phyloP scores from a whole-genome alignment of 805 yeast genomes.

The Scheffersomyces coipomensis region DNA sequence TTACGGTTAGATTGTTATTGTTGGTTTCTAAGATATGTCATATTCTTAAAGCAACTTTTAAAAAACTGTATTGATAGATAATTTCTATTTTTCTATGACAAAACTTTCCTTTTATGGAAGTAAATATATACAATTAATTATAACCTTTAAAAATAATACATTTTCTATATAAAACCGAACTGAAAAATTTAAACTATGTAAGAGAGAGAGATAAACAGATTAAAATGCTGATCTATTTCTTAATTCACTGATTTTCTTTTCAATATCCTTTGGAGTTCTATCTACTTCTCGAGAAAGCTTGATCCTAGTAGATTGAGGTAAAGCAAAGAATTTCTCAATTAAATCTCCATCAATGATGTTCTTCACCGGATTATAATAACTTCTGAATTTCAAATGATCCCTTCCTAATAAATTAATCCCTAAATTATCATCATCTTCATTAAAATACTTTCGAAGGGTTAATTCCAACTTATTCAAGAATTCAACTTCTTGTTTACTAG shows the following conservation, averaged over 20 bases:
- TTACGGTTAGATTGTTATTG: too few relatives aligned
- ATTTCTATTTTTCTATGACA: too few relatives aligned
- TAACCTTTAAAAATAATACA: too few relatives aligned
- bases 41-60: too few relatives aligned
- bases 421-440: constrained; percentile 19
- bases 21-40: too few relatives aligned
- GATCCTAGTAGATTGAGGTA: constrained; percentile 32
- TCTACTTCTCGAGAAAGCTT: constrained; percentile 43
- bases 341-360: constrained; percentile 87
- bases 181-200: too few relatives aligned
- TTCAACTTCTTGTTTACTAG: constrained; percentile 58
- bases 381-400: constrained; percentile 64
- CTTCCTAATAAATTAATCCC: constrained; percentile 54
- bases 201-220: constrained; percentile 1
- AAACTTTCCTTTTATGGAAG: too few relatives aligned
- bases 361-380: constrained; percentile 79
- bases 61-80: too few relatives aligned
- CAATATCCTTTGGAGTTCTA: constrained; percentile 47
- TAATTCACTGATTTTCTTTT: constrained; percentile 51
- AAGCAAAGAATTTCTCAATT: constrained; percentile 53
- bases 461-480: constrained; percentile 57
- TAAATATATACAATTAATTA: too few relatives aligned
- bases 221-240: constrained; percentile 42
- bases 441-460: constrained; percentile 30
- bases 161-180: too few relatives aligned